These are phyloP conservation scores for Dissoconium aciculare DNA, from an alignment of 2,329 filamentous ascomycete species.

Conservation along the genomic window DNA sequence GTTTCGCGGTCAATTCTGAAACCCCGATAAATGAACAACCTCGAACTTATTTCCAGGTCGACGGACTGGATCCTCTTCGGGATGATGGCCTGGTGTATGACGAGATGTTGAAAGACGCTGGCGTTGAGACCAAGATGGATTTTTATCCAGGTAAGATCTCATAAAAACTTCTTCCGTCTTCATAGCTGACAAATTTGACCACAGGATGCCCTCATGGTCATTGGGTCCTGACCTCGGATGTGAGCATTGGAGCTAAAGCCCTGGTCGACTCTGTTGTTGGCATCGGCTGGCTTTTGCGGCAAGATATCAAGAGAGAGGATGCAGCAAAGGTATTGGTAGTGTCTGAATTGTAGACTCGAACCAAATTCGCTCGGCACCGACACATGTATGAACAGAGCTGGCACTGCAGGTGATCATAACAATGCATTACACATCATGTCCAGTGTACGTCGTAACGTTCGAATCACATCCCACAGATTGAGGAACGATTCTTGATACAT, in stretches of 20 bases:
- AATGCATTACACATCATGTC: too few relatives aligned
- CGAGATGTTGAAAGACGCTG: conserved; percentile 30
- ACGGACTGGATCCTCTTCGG: conserved; percentile 34
- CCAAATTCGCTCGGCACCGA: too few relatives aligned
- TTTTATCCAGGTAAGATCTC: conserved; percentile 22
- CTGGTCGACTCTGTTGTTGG: not conserved
- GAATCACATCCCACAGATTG: too few relatives aligned
- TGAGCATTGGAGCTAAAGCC: conserved; percentile 1
- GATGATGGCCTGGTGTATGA: conserved; percentile 40
- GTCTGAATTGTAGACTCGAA: too few relatives aligned
- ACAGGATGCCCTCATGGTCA: conserved; percentile 2
- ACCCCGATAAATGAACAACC: conserved; percentile 24
- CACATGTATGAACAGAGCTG: too few relatives aligned
- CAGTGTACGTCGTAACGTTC: too few relatives aligned
- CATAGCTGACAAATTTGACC: too few relatives aligned
- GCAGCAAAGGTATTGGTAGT: not conserved
- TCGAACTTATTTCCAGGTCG: conserved; percentile 34
- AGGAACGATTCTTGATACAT: too few relatives aligned
- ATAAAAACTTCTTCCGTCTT: too few relatives aligned
- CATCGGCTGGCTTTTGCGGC: conserved; percentile 3
- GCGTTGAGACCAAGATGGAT: conserved; percentile 29
- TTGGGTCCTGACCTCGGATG: not conserved
- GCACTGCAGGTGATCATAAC: too few relatives aligned
- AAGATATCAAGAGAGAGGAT: conserved; percentile 1
- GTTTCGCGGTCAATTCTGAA: conserved; percentile 21